Base-by-base conservation (phyloP, 139 green algal genomes). In the Spirogloea muscicola region DNA sequence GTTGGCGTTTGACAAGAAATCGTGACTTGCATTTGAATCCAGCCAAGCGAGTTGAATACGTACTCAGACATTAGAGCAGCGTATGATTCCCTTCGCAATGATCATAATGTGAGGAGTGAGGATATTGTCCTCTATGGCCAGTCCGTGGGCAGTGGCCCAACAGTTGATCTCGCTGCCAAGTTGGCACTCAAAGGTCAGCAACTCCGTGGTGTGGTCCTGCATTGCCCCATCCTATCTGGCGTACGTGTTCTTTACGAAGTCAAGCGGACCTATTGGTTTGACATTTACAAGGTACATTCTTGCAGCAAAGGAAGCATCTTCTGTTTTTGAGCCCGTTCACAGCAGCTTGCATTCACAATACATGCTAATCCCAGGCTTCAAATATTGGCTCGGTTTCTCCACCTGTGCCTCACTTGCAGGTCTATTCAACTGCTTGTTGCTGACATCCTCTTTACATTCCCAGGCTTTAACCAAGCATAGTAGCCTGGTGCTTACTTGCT, bases 101-200 rank as follows among this genome's bases (percentile, higher is more conserved):
- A 55, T 43, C 72, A 58, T 9, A 49, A 58, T 27, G 18, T 71
- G 31, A 39, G 43, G n/a, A 43, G 43, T 33, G 77, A 80, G 58
- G 42, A 91, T 27, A 85, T 95, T 37, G 79, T 97, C 25, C 80
- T 95, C 49, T 97, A 96, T 63, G 92, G 92, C 37, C 92, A 97
- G 85, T 90, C 79, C 13, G 90, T 96, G 7, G 92, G 88, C 67
- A 88, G 61, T 44, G 89, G 89, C 1, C 89, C 89, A 21, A 88
- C 88, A 1, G 82, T 87, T 36, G 76, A 89, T 25, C 68, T 86
- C 2, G 80, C 81, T 34, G 27, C 69, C 0, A 21, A 43, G 16
- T n/a, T n/a, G n/a, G n/a, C n/a, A n/a, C n/a, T n/a, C n/a, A n/a
- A n/a, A n/a, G 27, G 38, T 10, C 31, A 16, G 33, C 51, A 29